Evolutionary conservation across 495 filamentous ascomycete genomes (phyloP).

Genomic region (Neurospora sublineolata): DNA sequence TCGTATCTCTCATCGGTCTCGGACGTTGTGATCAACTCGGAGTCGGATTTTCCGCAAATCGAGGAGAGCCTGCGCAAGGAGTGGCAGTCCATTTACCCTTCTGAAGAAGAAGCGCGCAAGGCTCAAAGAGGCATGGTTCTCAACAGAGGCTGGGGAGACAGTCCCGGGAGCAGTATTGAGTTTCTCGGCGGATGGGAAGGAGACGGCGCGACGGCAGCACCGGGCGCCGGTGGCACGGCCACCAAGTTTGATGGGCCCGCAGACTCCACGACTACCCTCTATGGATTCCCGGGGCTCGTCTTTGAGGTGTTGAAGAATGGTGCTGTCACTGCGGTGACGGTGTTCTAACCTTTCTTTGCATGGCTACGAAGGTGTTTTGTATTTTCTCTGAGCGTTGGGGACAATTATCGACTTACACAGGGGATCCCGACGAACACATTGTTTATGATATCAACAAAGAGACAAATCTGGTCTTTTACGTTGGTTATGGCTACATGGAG

Average conservation of each 20-base stretch:
- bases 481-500: background rate
- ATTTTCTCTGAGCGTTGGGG: background rate
- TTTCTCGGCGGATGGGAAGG: slow-evolving; percentile 86
- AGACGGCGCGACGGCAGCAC: slow-evolving; percentile 32
- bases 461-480: background rate
- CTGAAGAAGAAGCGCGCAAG: slow-evolving; percentile 46
- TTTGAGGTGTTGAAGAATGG: slow-evolving; percentile 95
- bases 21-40: slow-evolving; percentile 47
- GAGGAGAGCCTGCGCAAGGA: slow-evolving; percentile 54
- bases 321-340: slow-evolving; percentile 77
- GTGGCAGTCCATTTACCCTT: slow-evolving; percentile 57
- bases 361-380: background rate
- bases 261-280: slow-evolving; percentile 75
- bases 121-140: slow-evolving; percentile 74
- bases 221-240: slow-evolving; percentile 14
- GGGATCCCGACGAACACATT: background rate
- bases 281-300: slow-evolving; percentile 83
- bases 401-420: background rate
- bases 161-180: slow-evolving; percentile 81
- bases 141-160: slow-evolving; percentile 84
- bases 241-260: slow-evolving; percentile 35
- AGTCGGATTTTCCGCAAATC: slow-evolving; percentile 62
- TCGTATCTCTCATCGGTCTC: slow-evolving; percentile 35
- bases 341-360: slow-evolving; percentile 31
- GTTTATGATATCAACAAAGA: background rate